phyloP scores from a whole-genome alignment of 805 yeast genomes.

The Trichomonascus vanleenenianus region DNA sequence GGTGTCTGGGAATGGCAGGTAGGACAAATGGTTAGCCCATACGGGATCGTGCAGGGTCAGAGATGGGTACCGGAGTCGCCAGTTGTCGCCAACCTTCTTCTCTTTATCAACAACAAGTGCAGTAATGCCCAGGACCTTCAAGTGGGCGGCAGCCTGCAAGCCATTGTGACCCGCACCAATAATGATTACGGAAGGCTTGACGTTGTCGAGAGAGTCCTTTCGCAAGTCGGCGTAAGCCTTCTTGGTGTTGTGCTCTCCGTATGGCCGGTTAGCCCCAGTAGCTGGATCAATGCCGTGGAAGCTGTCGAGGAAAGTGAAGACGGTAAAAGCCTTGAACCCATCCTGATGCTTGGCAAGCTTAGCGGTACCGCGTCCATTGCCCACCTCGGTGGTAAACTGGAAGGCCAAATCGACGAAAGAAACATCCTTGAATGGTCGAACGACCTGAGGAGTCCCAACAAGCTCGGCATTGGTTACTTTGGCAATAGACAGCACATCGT shows the following conservation, averaged over 20 bases:
- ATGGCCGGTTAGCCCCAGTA: constrained; percentile 10
- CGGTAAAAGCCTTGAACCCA: constrained; percentile 9
- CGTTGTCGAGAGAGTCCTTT: constrained; percentile 7
- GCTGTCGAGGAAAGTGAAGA: constrained; percentile 14
- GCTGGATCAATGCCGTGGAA: constrained; percentile 9
- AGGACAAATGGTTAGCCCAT: constrained; percentile 37
- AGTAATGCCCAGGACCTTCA: constrained; percentile 36
- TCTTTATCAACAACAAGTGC: constrained; percentile 35
- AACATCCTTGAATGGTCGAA: neutral
- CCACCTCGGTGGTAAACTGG: constrained; percentile 12
- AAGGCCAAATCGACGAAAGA: constrained; percentile 7
- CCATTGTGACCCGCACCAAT: constrained; percentile 46
- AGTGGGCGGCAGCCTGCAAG: constrained; percentile 35
- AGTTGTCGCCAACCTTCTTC: constrained; percentile 37
- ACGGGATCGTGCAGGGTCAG: constrained; percentile 41
- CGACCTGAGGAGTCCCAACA: neutral
- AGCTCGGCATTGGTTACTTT: neutral
- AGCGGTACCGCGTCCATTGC: constrained; percentile 10
- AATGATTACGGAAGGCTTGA: constrained; percentile 36
- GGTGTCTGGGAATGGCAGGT: constrained; percentile 34
- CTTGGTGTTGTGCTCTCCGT: constrained; percentile 9
- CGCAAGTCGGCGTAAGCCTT: constrained; percentile 2
- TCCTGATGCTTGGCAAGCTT: constrained; percentile 7
- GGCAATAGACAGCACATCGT: constrained; percentile 5
- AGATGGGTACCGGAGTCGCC: constrained; percentile 40